These are phyloP conservation scores for Tricharina praecox DNA, from an alignment of 495 filamentous ascomycete species.

Conservation along the genomic window DNA sequence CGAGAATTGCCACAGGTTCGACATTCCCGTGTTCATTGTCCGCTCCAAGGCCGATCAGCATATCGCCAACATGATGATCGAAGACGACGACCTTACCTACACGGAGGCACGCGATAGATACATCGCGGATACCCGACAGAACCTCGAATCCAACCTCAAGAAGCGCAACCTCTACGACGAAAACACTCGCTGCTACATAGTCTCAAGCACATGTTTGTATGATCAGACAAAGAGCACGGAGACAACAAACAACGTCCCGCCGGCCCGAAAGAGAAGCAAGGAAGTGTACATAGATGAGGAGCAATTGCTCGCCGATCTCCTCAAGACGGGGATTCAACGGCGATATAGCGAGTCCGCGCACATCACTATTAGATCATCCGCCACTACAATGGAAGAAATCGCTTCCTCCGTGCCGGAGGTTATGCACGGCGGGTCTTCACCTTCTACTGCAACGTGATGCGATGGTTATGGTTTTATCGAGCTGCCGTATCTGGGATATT, in stretches of 20 bases:
- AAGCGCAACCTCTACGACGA: background rate
- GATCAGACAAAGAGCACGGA: background rate
- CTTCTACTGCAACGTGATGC: no score
- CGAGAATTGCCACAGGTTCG: slow-evolving; percentile 10
- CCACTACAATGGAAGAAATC: no score
- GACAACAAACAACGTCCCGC: background rate
- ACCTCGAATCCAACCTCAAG: background rate
- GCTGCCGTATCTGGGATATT: no score
- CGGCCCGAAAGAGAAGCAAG: background rate
- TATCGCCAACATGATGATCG: slow-evolving; percentile 12
- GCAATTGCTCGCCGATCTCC: background rate
- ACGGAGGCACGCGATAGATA: background rate
- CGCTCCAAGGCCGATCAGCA: slow-evolving; percentile 14
- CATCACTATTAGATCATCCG: no score
- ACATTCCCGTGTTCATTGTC: slow-evolving; percentile 15
- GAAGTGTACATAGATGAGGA: background rate
- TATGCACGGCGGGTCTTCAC: no score
- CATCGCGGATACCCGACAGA: no score
- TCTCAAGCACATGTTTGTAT: background rate
- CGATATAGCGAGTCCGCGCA: no score
- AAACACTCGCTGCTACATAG: no score
- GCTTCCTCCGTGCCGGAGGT: no score
- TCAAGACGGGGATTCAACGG: background rate
- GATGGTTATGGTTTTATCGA: no score
- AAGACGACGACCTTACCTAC: background rate